These are phyloP conservation scores for Diaporthe citriasiana DNA, from an alignment of 2,329 filamentous ascomycete species.

Conservation along the genomic window DNA sequence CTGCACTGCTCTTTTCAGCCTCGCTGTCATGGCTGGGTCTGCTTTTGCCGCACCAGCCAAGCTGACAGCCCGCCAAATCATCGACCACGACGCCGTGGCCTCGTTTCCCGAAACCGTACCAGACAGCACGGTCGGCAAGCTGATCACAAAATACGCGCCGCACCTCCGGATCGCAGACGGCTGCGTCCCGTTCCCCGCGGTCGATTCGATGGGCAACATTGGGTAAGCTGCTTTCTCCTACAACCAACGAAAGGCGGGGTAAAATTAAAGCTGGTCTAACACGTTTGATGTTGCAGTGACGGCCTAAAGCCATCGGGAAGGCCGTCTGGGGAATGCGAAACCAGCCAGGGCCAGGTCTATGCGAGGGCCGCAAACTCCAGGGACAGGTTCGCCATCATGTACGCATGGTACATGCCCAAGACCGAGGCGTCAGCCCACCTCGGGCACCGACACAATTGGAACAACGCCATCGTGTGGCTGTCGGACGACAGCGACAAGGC, in stretches of 20 bases:
- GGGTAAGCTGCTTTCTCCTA: constrained; percentile 42
- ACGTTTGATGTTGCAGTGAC: constrained; percentile 42
- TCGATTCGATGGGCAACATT: constrained; percentile 62
- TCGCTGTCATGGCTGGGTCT: constrained; percentile 14
- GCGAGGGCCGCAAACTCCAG: constrained; percentile 48
- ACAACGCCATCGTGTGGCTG: constrained; percentile 53
- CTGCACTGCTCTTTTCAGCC: constrained; percentile 5
- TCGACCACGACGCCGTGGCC: constrained; percentile 51
- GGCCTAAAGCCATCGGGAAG: constrained; percentile 49
- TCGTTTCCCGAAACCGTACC: constrained; percentile 52
- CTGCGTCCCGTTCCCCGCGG: constrained; percentile 71
- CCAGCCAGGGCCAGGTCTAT: constrained; percentile 53
- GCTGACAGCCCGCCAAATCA: constrained; percentile 43
- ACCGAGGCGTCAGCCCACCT: constrained; percentile 54
- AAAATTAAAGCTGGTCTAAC: constrained; percentile 26
- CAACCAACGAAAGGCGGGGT: neutral
- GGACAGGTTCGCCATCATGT: constrained; percentile 51
- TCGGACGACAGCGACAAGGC: constrained; percentile 47
- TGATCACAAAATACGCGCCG: constrained; percentile 54
- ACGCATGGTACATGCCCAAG: constrained; percentile 58
- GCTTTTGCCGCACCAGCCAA: constrained; percentile 3
- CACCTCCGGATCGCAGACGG: constrained; percentile 64
- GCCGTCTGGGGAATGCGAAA: constrained; percentile 48
- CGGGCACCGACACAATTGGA: constrained; percentile 56
- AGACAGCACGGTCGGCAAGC: constrained; percentile 46